Evolutionary conservation across 2,329 filamentous ascomycete species (phyloP).

Genomic region (Graphiopsis chlorocephala): DNA sequence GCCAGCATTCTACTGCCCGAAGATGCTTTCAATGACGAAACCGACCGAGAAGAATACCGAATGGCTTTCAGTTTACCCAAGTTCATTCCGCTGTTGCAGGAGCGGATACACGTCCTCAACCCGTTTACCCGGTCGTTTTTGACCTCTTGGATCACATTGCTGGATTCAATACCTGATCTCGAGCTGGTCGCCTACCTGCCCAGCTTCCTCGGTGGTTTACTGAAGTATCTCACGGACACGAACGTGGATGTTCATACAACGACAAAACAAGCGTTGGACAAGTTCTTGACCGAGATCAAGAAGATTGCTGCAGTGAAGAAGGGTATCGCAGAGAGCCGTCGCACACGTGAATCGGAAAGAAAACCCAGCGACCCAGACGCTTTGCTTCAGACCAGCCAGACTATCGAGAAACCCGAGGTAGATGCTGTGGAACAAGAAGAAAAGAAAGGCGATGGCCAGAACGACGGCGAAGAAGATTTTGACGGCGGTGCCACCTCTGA

Average conservation of each 20-base stretch:
- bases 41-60: slow-evolving; percentile 53
- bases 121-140: slow-evolving; percentile 93
- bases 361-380: slow-evolving; percentile 27
- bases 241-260: slow-evolving; percentile 94
- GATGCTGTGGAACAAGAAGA: slow-evolving; percentile 11
- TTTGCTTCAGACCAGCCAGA: slow-evolving; percentile 19
- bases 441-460: slow-evolving; percentile 17
- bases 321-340: slow-evolving; percentile 73
- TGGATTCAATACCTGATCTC: slow-evolving; percentile 94
- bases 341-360: slow-evolving; percentile 19
- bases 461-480: slow-evolving; percentile 42
- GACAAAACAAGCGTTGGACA: slow-evolving; percentile 83
- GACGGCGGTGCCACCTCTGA: slow-evolving; percentile 36
- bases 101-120: slow-evolving; percentile 90
- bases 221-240: slow-evolving; percentile 87
- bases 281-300: slow-evolving; percentile 90
- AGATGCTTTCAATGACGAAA: slow-evolving; percentile 35
- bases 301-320: slow-evolving; percentile 91
- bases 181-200: slow-evolving; percentile 92
- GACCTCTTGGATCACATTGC: slow-evolving; percentile 89
- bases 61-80: slow-evolving; percentile 87
- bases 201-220: slow-evolving; percentile 82
- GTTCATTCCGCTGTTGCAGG: slow-evolving; percentile 90
- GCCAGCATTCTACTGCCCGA: slow-evolving; percentile 72
- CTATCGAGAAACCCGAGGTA: slow-evolving; percentile 11